Conservation (phyloP, 805 yeast species). For the Kuraishia molischiana region DNA sequence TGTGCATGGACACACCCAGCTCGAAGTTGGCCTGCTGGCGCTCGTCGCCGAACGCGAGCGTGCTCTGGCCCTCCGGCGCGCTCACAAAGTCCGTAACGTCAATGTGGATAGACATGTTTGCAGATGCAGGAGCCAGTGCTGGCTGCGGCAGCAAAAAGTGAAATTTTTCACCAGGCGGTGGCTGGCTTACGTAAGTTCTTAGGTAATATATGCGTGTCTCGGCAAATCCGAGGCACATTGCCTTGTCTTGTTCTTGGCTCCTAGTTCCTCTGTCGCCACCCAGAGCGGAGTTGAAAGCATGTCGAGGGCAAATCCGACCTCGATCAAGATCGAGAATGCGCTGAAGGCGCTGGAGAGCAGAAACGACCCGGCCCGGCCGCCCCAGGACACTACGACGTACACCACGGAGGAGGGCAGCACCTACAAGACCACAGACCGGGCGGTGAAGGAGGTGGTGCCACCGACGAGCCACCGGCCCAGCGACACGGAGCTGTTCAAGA, state of each 20-base stretch:
- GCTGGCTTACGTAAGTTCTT: too few relatives aligned
- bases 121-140: too few relatives aligned
- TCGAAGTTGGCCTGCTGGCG: slow-evolving; percentile 81
- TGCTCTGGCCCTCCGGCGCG: slow-evolving; percentile 13
- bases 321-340: slow-evolving; percentile 57
- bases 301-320: background rate
- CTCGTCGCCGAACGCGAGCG: slow-evolving; percentile 30
- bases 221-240: too few relatives aligned
- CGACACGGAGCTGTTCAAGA: slow-evolving; percentile 56
- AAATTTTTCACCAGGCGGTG: too few relatives aligned
- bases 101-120: background rate
- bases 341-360: slow-evolving; percentile 42
- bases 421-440: slow-evolving; percentile 48
- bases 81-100: slow-evolving; percentile 7
- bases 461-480: slow-evolving; percentile 59
- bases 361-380: slow-evolving; percentile 7
- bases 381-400: slow-evolving; percentile 30
- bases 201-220: too few relatives aligned
- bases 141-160: too few relatives aligned
- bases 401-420: slow-evolving; percentile 49
- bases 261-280: background rate
- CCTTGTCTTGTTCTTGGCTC: too few relatives aligned
- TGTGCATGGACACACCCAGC: slow-evolving; percentile 83
- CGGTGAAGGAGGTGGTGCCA: slow-evolving; percentile 45
- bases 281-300: background rate